These are phyloP conservation scores for Kodamaea suecica DNA, from an alignment of 1,139 yeast genomes.

Conservation along the genomic window DNA sequence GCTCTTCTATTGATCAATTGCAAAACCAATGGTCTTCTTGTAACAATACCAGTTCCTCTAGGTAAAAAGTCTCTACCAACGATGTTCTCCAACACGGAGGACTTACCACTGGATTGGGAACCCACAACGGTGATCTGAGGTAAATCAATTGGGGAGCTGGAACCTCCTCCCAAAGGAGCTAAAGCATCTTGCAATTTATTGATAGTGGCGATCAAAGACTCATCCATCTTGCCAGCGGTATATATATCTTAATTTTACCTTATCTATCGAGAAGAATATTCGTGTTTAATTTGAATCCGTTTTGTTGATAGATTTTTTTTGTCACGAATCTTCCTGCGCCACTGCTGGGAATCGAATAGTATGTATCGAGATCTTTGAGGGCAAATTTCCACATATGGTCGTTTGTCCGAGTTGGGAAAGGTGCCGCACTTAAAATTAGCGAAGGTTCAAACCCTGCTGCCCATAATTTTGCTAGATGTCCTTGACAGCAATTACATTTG, in stretches of 20 bases:
- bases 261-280: no score
- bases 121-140: slow-evolving; percentile 78
- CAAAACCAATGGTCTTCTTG: slow-evolving; percentile 74
- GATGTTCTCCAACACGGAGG: slow-evolving; percentile 72
- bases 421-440: no score
- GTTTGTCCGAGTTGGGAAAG: no score
- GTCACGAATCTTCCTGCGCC: no score
- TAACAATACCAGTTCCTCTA: slow-evolving; percentile 79
- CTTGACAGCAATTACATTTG: no score
- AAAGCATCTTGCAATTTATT: slow-evolving; percentile 91
- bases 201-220: slow-evolving; percentile 82
- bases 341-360: no score
- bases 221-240: slow-evolving; percentile 79
- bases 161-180: slow-evolving; percentile 89
- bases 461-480: no score
- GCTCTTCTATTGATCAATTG: slow-evolving; percentile 67
- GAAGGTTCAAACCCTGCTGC: no score
- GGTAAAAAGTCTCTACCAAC: slow-evolving; percentile 79
- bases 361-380: no score
- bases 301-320: neutral
- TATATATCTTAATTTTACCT: no score
- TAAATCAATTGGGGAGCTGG: slow-evolving; percentile 77
- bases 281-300: no score
- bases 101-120: slow-evolving; percentile 76
- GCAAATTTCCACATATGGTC: no score